Percentiles rank a stretch among this genome's conserved stretches.
These are phyloP conservation scores for Cylindrodendrum hubeiense DNA, from an alignment of 2,329 filamentous ascomycete genomes.

Conservation along the genomic window DNA sequence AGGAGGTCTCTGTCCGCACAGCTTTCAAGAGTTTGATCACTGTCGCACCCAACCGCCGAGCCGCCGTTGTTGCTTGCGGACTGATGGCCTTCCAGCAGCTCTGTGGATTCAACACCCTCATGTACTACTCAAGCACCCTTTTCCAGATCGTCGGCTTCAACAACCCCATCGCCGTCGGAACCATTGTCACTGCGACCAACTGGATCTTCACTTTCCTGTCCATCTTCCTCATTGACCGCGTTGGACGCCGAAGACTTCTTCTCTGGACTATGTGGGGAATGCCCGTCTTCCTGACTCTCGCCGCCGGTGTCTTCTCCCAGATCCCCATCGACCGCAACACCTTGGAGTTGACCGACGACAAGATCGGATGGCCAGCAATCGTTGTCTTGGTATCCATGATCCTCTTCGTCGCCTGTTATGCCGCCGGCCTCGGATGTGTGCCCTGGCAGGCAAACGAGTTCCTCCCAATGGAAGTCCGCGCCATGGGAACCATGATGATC, in stretches of 20 bases:
- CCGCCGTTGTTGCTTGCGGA: constrained; percentile 55
- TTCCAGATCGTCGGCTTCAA: constrained; percentile 42
- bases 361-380: constrained; percentile 29
- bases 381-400: constrained; percentile 36
- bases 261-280: constrained; percentile 38
- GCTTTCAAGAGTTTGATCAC: constrained; percentile 47
- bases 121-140: constrained; percentile 39
- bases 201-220: constrained; percentile 34
- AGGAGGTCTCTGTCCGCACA: constrained; percentile 31
- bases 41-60: constrained; percentile 52
- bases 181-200: constrained; percentile 43
- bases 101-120: constrained; percentile 40
- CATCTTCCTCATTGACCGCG: constrained; percentile 33
- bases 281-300: constrained; percentile 30
- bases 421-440: constrained; percentile 36
- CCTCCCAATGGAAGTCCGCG: constrained; percentile 55
- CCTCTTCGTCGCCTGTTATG: constrained; percentile 39
- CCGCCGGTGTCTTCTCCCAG: constrained; percentile 24
- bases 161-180: constrained; percentile 57
- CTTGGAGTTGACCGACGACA: constrained; percentile 23
- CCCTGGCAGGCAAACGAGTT: constrained; percentile 41
- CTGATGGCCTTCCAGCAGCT: constrained; percentile 56
- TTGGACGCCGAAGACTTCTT: constrained; percentile 29
- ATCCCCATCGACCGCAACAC: constrained; percentile 31
- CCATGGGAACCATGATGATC: constrained; percentile 58